phyloP scores from a whole-genome alignment of 192 early-diverging fungal genomes.

The Coemansia sp. region DNA sequence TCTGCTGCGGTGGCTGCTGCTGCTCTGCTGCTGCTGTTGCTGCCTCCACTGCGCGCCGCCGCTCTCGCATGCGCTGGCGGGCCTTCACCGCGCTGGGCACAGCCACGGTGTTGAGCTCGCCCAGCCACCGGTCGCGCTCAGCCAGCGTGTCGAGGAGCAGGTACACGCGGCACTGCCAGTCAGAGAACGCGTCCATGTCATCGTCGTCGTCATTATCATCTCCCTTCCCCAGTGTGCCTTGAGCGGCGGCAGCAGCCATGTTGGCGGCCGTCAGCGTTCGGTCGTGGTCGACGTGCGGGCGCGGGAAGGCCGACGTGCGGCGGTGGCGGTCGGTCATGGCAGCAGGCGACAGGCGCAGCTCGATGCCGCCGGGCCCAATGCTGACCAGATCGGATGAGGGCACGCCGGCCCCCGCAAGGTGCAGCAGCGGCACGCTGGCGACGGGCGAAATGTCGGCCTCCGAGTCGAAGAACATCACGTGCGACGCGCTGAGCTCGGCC shows the following conservation, averaged over 20 bases:
- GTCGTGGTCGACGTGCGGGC: slow-evolving; percentile 11
- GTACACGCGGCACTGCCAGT: slow-evolving; percentile 56
- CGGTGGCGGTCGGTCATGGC: slow-evolving; percentile 57
- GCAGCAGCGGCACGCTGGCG: slow-evolving; percentile 45
- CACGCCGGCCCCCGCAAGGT: slow-evolving; percentile 34
- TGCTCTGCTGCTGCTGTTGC: slow-evolving; percentile 4
- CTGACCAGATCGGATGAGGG: slow-evolving; percentile 48
- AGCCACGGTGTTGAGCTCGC: slow-evolving; percentile 22
- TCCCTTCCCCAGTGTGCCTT: too few species aligned
- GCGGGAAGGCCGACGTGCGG: slow-evolving; percentile 49
- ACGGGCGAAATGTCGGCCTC: slow-evolving; percentile 32
- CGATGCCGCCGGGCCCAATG: slow-evolving; percentile 49
- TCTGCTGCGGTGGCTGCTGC: background rate
- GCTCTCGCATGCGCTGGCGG: slow-evolving; percentile 19
- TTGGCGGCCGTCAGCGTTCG: slow-evolving; percentile 12
- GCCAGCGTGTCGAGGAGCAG: slow-evolving; percentile 40
- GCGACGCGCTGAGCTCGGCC: slow-evolving; percentile 41
- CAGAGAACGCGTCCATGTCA: slow-evolving; percentile 34
- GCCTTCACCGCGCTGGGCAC: slow-evolving; percentile 51
- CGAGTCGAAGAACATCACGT: slow-evolving; percentile 42
- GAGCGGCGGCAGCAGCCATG: slow-evolving; percentile 2
- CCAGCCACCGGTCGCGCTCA: slow-evolving; percentile 46
- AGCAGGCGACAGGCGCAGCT: slow-evolving; percentile 45
- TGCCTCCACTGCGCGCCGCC: too few species aligned
- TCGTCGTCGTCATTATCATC: slow-evolving; percentile 3